Evolutionary conservation across 2,329 filamentous ascomycete species (phyloP), one percentile per base, ranked within the genome.

Genomic region (Aspergillus terreus): DNA sequence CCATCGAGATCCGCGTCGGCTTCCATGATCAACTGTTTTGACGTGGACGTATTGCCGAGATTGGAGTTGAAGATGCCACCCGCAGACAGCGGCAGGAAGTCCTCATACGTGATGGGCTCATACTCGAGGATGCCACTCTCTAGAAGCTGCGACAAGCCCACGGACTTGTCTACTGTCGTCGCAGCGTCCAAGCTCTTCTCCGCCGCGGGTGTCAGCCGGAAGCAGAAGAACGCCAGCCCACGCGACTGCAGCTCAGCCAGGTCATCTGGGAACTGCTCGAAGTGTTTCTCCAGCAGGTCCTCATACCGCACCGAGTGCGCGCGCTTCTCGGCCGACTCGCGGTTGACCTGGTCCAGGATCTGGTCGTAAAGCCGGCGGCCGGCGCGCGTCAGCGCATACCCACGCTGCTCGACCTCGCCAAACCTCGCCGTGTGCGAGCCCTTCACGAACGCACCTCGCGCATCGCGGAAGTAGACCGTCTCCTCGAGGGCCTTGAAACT

Each of bases 401-500:
- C 79, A 2, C 79, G 70, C 57, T 82, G 74, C 56, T 82, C 78
- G 6, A 81, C 74, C 58, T 82, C 79, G 0, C 78, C 79, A 32
- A 81, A 81, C 0, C 78, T 68, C 0, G 78, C 78, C 4, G 68
- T 76, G 47, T 82, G 78, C 0, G 66, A 71, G 1, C 74, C 75
- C 5, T 69, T 60, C 0, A 67, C 49, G 6, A 49, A 57, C 0
- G 21, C 15, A 15, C 57, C 49, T 4, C 57, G 44, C 0, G 57
- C 40, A 11, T 62, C 59, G 1, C 51, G 56, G 52, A 81, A 81
- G 1, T 64, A 62, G 3, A 81, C 72, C 0, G 63, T 63, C 57
- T 82, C 79, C 47, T 80, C 73, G 0, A 81, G 59, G 0, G 79
- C 79, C 1, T 76, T 63, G 51, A 82, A 82, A 51, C 79, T 82